These are phyloP conservation scores for Thielaviopsis euricoi DNA, from an alignment of 2,329 filamentous ascomycete species.

Conservation along the genomic window DNA sequence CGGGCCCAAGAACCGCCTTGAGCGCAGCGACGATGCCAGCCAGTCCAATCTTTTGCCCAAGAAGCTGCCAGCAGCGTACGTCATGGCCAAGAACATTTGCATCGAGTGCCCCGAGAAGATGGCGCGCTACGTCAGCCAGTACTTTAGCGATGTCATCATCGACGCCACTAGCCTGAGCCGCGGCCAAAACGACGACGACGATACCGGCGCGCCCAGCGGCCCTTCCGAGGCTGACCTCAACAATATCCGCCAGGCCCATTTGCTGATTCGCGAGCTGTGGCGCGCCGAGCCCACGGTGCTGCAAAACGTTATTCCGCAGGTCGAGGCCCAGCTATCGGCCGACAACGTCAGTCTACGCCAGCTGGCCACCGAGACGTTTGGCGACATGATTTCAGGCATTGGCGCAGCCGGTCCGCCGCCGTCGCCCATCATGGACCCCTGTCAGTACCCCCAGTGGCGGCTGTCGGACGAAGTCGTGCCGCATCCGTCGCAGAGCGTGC, in stretches of 20 bases:
- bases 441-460: conserved; percentile 65
- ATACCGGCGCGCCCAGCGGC: conserved; percentile 40
- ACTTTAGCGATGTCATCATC: conserved; percentile 92
- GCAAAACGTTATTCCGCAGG: conserved; percentile 81
- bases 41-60: conserved; percentile 76
- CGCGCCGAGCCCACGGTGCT: conserved; percentile 75
- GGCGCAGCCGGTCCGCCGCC: conserved; percentile 77
- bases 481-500: conserved; percentile 38
- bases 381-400: conserved; percentile 87
- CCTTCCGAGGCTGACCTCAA: conserved; percentile 72
- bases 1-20: conserved; percentile 38
- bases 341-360: conserved; percentile 77
- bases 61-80: conserved; percentile 80
- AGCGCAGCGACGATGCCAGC: conserved; percentile 46
- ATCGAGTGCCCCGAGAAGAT: conserved; percentile 83
- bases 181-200: conserved; percentile 47
- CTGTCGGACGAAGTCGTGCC: conserved; percentile 39
- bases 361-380: conserved; percentile 83
- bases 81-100: conserved; percentile 91
- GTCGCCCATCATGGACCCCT: conserved; percentile 55
- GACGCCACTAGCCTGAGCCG: conserved; percentile 55
- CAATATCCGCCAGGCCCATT: conserved; percentile 79
- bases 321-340: conserved; percentile 80
- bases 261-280: conserved; percentile 83
- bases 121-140: conserved; percentile 84